These are phyloP conservation scores for Aspergillus novofumigatus DNA, from an alignment of 2,329 filamentous ascomycete species.

Conservation along the genomic window DNA sequence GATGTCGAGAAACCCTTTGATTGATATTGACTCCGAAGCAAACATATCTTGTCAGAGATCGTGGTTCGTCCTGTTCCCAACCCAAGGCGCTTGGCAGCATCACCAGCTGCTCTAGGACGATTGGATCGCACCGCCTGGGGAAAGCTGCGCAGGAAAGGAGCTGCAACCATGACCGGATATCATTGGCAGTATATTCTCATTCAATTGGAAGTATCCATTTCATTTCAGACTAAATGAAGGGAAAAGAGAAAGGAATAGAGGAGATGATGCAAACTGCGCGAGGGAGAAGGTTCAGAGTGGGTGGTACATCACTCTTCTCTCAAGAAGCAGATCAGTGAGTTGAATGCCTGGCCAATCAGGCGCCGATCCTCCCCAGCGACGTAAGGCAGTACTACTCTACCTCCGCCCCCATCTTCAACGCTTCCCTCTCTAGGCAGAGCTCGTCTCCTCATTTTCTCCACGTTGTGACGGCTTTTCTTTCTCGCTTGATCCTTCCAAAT, in stretches of 20 bases:
- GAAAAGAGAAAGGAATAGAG: not conserved
- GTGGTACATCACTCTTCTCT: not conserved
- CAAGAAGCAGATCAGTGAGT: conserved; percentile 5
- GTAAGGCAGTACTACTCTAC: conserved; percentile 7
- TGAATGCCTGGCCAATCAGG: conserved; percentile 19
- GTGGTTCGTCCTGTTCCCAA: not conserved
- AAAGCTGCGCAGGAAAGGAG: conserved; percentile 28
- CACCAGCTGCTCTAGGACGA: conserved; percentile 2
- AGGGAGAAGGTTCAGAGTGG: conserved; percentile 8
- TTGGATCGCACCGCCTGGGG: conserved; percentile 18
- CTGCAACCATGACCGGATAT: conserved; percentile 24
- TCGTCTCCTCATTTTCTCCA: conserved; percentile 2
- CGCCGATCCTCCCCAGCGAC: conserved; percentile 13
- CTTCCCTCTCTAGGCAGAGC: not conserved
- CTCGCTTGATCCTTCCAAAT: not conserved
- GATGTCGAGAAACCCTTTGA: conserved; percentile 27
- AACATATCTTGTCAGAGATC: not conserved
- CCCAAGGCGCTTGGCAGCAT: conserved; percentile 6
- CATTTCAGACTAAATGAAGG: not conserved
- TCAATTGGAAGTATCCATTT: not conserved
- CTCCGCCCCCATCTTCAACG: conserved; percentile 2
- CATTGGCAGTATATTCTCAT: not conserved
- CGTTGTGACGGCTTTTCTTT: not conserved
- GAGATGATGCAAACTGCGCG: not conserved
- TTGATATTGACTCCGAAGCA: not conserved